Base-by-base conservation (phyloP, 2,329 filamentous ascomycete genomes). In the Fusarium pseudograminearum region DNA sequence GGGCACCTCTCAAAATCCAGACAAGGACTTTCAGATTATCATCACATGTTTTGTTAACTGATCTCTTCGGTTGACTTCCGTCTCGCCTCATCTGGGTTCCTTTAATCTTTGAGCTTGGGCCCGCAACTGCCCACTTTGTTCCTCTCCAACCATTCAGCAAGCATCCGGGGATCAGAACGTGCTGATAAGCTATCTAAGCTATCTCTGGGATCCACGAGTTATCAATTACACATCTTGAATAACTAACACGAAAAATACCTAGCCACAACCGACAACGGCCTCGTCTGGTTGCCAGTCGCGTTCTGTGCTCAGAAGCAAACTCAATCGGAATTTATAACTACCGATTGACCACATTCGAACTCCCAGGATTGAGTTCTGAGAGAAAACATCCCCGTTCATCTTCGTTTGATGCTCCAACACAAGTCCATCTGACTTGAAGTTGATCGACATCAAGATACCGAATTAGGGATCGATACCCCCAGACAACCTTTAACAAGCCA, bases 181-280 rank as follows among this genome's bases (percentile, higher is more conserved):
- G 38, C 70, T 74, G 73, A 75, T 75, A 75, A 75, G 73, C 71
- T 74, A 74, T 74, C 73, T 75, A 75, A 74, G 73, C 73, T 74
- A 74, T 74, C 73, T 75, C 42, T 57, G 31, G 28, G 58, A 59
- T 65, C 61, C 64, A 72, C 30, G 52, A 65, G 50, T 58, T 72
- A 66, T 71, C 70, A 69, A 50, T 56, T 47, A 54, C 53, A 47
- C 67, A 58, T 52, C 40, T 57, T 72, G 61, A 46, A 58, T 65
- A 56, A 61, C 57, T 71, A 69, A 59, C 69, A 56, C 55, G 59
- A 66, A 62, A 65, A 65, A 65, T 8, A 61, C 57, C 51, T 48
- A 65, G 52, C 34, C 60, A 47, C 53, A 70, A 70, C 65, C 70
- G 65, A 72, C 57, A 60, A 62, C 72, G 63, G 62, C 52, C 50